Conservation (phyloP, 2,329 filamentous ascomycete species). For the Aspergillus floridensis region DNA sequence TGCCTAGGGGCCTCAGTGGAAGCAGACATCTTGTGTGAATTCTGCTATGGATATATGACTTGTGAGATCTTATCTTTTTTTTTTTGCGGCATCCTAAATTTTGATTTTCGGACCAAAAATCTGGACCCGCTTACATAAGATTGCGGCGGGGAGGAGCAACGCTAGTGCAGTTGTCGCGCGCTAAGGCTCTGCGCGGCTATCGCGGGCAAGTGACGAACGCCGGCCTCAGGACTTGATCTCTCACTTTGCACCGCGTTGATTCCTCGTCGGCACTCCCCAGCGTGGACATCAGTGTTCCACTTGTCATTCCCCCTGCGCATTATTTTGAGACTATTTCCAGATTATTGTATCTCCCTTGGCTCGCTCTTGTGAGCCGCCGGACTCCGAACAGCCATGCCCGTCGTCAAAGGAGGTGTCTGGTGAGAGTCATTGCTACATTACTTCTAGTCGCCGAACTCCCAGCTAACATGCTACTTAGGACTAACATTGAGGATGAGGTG, state of each 20-base stretch:
- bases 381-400: constrained; percentile 51
- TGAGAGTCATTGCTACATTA: constrained; percentile 25
- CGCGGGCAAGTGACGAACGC: constrained; percentile 15
- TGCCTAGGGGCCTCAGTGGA: constrained; percentile 65
- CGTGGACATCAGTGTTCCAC: constrained; percentile 5
- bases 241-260: constrained; percentile 24
- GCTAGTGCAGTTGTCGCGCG: constrained; percentile 27
- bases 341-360: background rate
- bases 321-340: background rate
- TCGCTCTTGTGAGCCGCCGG: background rate
- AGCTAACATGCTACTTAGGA: constrained; percentile 42
- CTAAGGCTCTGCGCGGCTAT: constrained; percentile 28
- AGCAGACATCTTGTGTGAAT: constrained; percentile 31
- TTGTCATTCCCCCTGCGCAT: background rate
- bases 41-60: constrained; percentile 15
- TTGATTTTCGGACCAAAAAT: constrained; percentile 27
- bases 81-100: constrained; percentile 14
- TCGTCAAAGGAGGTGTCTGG: constrained; percentile 66
- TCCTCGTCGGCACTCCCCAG: constrained; percentile 15
- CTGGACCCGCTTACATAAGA: constrained; percentile 33
- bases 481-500: constrained; percentile 84
- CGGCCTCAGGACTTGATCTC: constrained; percentile 13
- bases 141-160: constrained; percentile 22
- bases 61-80: constrained; percentile 19
- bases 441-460: background rate